A percentile compares a stretch with the other conserved stretches of the same genome.
phyloP scores from a whole-genome alignment of 495 filamentous ascomycete species.

The Penicillium tannophilum region DNA sequence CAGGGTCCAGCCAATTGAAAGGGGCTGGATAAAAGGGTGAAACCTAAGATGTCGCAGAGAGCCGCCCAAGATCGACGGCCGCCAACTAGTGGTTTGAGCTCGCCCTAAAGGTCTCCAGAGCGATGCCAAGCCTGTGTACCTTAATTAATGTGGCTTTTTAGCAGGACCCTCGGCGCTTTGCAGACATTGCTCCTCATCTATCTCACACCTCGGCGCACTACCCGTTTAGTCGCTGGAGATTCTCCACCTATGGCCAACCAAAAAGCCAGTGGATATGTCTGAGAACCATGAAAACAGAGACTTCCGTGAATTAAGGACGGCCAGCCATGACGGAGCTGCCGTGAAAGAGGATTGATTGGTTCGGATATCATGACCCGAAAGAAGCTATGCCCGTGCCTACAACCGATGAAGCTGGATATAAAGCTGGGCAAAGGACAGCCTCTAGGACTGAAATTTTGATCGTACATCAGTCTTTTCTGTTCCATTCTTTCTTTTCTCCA shows the following conservation, averaged over 20 bases:
- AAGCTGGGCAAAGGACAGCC: constrained; percentile 12
- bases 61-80: constrained; percentile 31
- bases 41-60: constrained; percentile 39
- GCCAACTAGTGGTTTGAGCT: constrained; percentile 19
- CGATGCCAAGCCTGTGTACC: constrained; percentile 8
- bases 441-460: constrained; percentile 16
- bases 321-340: constrained; percentile 24
- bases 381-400: constrained; percentile 14
- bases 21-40: constrained; percentile 23
- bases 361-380: constrained; percentile 16
- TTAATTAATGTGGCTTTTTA: constrained; percentile 23
- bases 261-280: constrained; percentile 10
- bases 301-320: constrained; percentile 25
- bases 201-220: constrained; percentile 29
- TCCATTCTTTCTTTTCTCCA: constrained; percentile 38
- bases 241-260: constrained; percentile 33
- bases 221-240: constrained; percentile 25
- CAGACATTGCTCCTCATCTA: constrained; percentile 37
- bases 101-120: constrained; percentile 10
- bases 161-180: constrained; percentile 18
- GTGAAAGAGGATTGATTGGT: constrained; percentile 14
- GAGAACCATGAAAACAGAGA: constrained; percentile 18
- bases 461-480: constrained; percentile 35
- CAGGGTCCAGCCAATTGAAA: constrained; percentile 19
- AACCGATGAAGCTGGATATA: constrained; percentile 22